Base-by-base conservation (phyloP, 192 early-diverging fungal species). In the Neocallimastix lanati region DNA sequence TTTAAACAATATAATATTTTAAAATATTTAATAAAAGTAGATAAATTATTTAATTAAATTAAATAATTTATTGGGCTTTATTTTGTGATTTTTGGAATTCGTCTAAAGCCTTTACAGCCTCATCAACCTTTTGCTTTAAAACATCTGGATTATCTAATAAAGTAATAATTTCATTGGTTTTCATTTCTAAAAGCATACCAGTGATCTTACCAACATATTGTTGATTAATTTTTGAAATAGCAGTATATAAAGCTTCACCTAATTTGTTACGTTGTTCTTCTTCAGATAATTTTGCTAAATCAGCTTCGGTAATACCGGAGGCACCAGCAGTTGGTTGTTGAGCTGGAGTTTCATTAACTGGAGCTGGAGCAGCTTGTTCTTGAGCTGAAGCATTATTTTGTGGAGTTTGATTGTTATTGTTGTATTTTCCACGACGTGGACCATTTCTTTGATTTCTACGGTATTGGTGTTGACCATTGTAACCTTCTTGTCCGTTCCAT, bases 171-270 rank as follows among this genome's bases (percentile, higher is more conserved):
- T 99, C 98, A 78, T 88, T 86, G 82, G 95, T 96, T 84, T 98
- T 95, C 96, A 98, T 99, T 87, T 99, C 96, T 77, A 98, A 88
- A 78, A 96, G 88, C 96, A 99, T 98, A 80, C 98, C 98, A 33
- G 96, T 98, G 84, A 99, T 95, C 92, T 99, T 98, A 82, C 95
- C 95, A 78, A 96, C 95, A 79, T 88, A 86, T 29, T 91, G 87
- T 78, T 90, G 89, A 83, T 94, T 89, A 76, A 88, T 90, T 76
- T 82, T 82, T 78, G 88, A 86, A 81, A 99, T 95, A 9, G 50
- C 50, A n/a, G 50, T 67, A 87, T 94, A 99, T 77, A 99, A 88
- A 77, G 92, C 90, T 88, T 99, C 96, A 80, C 98, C 98, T 28
- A 99, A 91, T 86, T 94, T 92, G 83, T 95, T 94, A 88, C 98